Evolutionary conservation across 1,139 yeast genomes (phyloP).

Genomic region (Pichia norvegensis): DNA sequence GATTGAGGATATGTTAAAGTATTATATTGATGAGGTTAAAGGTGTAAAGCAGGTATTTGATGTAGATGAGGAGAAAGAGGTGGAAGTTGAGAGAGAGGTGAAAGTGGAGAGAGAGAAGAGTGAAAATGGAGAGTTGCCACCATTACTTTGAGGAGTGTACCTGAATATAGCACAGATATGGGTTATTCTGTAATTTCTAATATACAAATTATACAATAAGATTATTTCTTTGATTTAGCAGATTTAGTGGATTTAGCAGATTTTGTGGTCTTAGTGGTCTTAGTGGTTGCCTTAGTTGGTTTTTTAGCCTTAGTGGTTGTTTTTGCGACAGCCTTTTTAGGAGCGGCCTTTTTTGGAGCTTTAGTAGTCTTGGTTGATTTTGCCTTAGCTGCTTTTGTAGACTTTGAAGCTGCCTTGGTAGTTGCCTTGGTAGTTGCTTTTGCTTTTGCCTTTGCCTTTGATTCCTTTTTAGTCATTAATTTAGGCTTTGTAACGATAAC

Average conservation of each 20-base stretch:
- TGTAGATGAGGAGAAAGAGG: conserved; percentile 20
- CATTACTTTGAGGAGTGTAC: background rate
- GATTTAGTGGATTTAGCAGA: conserved; percentile 9
- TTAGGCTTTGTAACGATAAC: background rate
- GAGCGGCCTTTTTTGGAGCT: background rate
- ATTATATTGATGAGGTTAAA: conserved; percentile 72
- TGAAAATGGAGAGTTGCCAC: conserved; percentile 1
- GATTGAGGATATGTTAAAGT: conserved; percentile 73
- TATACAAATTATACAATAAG: background rate
- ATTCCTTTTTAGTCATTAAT: conserved; percentile 6
- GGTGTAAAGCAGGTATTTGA: conserved; percentile 53
- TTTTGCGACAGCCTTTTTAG: no score
- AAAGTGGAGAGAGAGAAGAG: no score
- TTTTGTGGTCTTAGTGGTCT: conserved; percentile 16
- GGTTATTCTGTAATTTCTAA: background rate
- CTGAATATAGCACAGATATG: background rate
- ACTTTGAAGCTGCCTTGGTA: no score
- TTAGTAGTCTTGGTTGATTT: conserved; percentile 15
- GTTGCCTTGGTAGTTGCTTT: conserved; percentile 17
- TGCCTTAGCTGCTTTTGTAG: no score
- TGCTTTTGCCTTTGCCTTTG: conserved; percentile 5
- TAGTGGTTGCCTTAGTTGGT: no score
- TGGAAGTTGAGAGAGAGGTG: background rate
- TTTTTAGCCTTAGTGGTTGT: no score
- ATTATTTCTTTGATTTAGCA: background rate